Evolutionary conservation across 1,139 yeast genomes (phyloP).

Genomic region (Taphrina pruni): DNA sequence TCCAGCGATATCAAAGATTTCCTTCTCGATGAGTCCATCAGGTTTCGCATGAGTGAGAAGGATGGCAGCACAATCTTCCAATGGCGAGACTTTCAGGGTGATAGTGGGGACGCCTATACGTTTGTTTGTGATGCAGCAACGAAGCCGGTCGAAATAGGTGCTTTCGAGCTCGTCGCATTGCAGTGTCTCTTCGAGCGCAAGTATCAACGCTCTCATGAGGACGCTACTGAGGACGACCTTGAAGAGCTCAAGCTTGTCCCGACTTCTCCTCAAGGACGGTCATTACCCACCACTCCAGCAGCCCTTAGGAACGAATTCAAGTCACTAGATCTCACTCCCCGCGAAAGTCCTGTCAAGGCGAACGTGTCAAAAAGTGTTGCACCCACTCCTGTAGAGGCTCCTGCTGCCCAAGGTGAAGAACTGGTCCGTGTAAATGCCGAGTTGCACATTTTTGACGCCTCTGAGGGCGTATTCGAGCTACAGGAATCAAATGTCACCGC

Average conservation of each 20-base stretch:
- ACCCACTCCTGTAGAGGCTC: conserved; percentile 42
- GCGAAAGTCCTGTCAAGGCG: conserved; percentile 42
- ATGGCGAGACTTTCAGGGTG: conserved; percentile 72
- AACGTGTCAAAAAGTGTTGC: conserved; percentile 25
- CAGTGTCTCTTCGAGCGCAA: conserved; percentile 79
- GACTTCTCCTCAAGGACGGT: conserved; percentile 24
- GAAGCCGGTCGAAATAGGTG: conserved; percentile 62
- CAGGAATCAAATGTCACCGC: conserved; percentile 54
- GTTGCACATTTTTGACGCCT: conserved; percentile 64
- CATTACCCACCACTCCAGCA: conserved; percentile 43
- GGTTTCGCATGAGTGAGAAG: conserved; percentile 57
- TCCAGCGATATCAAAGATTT: conserved; percentile 67
- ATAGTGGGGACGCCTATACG: conserved; percentile 83
- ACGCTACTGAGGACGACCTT: conserved; percentile 59
- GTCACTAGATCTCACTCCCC: conserved; percentile 27
- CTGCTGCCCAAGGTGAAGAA: conserved; percentile 38
- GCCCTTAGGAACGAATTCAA: conserved; percentile 28
- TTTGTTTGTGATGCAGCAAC: conserved; percentile 74
- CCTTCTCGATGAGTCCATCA: conserved; percentile 67
- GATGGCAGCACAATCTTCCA: conserved; percentile 63
- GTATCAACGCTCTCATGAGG: conserved; percentile 63
- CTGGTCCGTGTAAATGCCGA: conserved; percentile 51
- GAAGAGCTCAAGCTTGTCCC: conserved; percentile 57
- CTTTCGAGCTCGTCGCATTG: conserved; percentile 67
- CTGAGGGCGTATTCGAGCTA: conserved; percentile 59